Conservation (phyloP, 371 early-diverging fungal species). For the Gilbertella persicaria region DNA sequence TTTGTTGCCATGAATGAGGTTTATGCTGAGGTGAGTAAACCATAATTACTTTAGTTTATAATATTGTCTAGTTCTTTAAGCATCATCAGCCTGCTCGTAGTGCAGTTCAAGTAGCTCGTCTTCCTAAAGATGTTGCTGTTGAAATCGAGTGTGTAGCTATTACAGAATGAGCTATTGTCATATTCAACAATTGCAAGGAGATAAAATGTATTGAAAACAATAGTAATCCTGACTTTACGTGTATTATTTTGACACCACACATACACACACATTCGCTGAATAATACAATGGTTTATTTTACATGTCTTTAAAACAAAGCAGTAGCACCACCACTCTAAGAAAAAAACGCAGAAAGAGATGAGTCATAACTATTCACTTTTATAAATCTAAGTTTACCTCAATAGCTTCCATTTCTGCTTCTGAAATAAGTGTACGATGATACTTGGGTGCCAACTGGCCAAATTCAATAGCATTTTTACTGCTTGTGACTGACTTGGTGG, state of each 20-base stretch:
- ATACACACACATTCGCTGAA: too few species aligned
- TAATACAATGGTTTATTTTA: not conserved
- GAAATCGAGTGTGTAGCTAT: slow-evolving; percentile 81
- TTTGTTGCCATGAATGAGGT: slow-evolving; percentile 81
- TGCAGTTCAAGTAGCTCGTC: slow-evolving; percentile 80
- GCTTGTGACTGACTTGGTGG: slow-evolving; percentile 5
- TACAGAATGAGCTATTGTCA: slow-evolving; percentile 10
- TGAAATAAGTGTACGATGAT: slow-evolving; percentile 35
- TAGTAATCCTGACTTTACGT: too few species aligned
- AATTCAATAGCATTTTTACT: slow-evolving; percentile 32
- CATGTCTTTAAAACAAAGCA: slow-evolving; percentile 16
- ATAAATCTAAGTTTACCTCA: slow-evolving; percentile 32
- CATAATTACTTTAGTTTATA: not conserved
- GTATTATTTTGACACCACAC: too few species aligned
- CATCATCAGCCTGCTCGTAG: slow-evolving; percentile 76
- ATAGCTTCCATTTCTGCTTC: slow-evolving; percentile 55
- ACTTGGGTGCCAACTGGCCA: slow-evolving; percentile 40
- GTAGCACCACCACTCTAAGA: slow-evolving; percentile 43
- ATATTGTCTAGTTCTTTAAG: slow-evolving; percentile 46
- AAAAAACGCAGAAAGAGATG: slow-evolving; percentile 1
- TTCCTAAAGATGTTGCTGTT: slow-evolving; percentile 75
- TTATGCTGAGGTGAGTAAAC: slow-evolving; percentile 55
- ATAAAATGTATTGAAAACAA: too few species aligned
- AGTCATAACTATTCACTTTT: not conserved
- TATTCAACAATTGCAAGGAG: too few species aligned